Evolutionary conservation across 805 yeast genomes (phyloP).

Genomic region (Candida orba): DNA sequence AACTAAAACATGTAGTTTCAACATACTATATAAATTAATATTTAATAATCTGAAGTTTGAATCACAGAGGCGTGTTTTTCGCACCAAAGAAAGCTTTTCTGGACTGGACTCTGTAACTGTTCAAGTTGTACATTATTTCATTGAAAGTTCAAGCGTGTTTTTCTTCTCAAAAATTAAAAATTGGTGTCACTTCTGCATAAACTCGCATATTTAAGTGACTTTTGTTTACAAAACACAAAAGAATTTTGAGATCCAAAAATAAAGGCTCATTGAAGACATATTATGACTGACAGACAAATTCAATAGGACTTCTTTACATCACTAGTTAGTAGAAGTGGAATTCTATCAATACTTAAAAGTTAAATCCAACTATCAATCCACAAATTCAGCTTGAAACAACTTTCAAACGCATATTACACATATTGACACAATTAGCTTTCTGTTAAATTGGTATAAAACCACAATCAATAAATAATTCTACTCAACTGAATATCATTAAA

Average conservation of each 20-base stretch:
- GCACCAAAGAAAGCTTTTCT: too few species aligned
- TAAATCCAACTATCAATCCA: too few species aligned
- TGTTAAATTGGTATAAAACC: not conserved
- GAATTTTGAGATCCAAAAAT: not conserved
- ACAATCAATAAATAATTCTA: not conserved
- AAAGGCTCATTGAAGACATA: not conserved
- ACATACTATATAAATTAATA: too few species aligned
- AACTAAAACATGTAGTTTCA: too few species aligned
- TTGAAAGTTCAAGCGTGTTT: not conserved
- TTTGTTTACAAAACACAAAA: constrained; percentile 9
- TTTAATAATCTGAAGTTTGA: not conserved
- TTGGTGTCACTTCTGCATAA: not conserved
- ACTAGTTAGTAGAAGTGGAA: too few species aligned
- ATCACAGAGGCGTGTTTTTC: too few species aligned
- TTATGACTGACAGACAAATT: too few species aligned
- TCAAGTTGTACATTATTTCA: too few species aligned
- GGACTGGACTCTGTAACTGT: too few species aligned
- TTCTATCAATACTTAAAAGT: too few species aligned
- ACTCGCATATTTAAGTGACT: constrained; percentile 8
- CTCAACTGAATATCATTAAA: not conserved
- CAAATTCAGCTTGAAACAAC: not conserved
- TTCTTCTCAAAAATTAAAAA: not conserved
- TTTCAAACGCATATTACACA: not conserved
- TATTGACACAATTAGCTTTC: not conserved
- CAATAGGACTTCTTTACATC: too few species aligned